phyloP scores from a whole-genome alignment of 345 rosid genomes.

The Kernera saxatilis region DNA sequence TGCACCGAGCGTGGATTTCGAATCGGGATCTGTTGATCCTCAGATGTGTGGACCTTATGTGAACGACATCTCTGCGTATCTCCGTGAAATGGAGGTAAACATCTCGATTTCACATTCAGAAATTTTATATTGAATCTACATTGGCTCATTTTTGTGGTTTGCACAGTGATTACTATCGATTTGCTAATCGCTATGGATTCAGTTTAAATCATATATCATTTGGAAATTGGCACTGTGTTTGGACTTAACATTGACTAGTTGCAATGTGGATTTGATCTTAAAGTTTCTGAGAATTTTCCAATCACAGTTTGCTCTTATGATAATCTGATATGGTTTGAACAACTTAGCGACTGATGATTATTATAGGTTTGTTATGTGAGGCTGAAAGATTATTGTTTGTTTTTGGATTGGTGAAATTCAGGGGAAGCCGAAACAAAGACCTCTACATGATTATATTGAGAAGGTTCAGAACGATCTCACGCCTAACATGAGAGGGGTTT shows the following conservation, averaged over 20 bases:
- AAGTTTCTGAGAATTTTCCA: neutral
- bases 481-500: slow-evolving; percentile 57
- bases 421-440: slow-evolving; percentile 50
- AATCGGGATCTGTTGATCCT: slow-evolving; percentile 24
- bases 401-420: slow-evolving; percentile 15
- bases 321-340: neutral
- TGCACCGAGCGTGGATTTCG: neutral
- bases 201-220: neutral
- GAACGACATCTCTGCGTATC: slow-evolving; percentile 8
- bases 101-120: neutral
- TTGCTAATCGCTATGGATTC: neutral
- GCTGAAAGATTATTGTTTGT: neutral
- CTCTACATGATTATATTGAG: slow-evolving; percentile 56
- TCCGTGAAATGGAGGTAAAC: slow-evolving; percentile 24
- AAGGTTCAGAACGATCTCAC: slow-evolving; percentile 54
- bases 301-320: neutral
- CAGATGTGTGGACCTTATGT: slow-evolving; percentile 27
- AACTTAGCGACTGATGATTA: neutral
- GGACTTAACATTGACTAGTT: neutral
- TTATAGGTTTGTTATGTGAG: neutral
- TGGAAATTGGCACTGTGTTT: neutral
- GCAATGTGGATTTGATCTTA: neutral
- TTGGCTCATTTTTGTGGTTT: neutral
- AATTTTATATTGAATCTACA: too few relatives aligned
- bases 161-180: neutral